Evolutionary conservation across 192 early-diverging fungal species (phyloP).

Genomic region (Coemansia sp.): DNA sequence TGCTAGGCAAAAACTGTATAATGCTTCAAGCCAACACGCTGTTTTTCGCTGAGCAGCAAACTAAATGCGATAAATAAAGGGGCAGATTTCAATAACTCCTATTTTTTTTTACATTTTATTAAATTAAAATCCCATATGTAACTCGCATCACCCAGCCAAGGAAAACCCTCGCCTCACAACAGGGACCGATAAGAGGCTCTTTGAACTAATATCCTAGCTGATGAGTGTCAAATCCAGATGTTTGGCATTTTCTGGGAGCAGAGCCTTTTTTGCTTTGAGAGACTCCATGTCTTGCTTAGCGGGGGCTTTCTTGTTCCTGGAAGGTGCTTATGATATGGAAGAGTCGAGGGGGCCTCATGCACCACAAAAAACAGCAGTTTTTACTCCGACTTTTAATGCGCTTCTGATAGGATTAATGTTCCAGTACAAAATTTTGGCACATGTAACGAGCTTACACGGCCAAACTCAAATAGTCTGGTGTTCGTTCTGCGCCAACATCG

Average conservation of each 20-base stretch:
- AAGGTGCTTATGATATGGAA: constrained; percentile 3
- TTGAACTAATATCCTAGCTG: constrained; percentile 22
- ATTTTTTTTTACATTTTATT: no score
- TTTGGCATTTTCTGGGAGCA: constrained; percentile 6
- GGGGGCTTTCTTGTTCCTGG: not conserved
- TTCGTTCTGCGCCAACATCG: constrained; percentile 11
- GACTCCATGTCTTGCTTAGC: constrained; percentile 5
- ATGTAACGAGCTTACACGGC: constrained; percentile 9
- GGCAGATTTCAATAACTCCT: no score
- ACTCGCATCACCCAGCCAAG: no score
- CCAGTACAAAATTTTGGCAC: constrained; percentile 29
- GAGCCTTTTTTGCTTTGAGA: constrained; percentile 10
- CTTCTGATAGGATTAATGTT: constrained; percentile 5
- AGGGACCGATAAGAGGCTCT: not conserved
- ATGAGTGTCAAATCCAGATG: constrained; percentile 18
- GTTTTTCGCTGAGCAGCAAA: no score
- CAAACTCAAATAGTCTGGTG: constrained; percentile 31
- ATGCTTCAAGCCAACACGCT: no score
- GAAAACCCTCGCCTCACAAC: no score
- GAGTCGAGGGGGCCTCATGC: constrained; percentile 6
- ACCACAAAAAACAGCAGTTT: constrained; percentile 3
- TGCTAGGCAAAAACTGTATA: no score
- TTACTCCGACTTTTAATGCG: constrained; percentile 7
- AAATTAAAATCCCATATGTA: no score
- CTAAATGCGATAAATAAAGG: no score